A percentile compares a stretch with the other conserved stretches of the same genome.
phyloP scores from a whole-genome alignment of 208 protist genomes.

The Leishmania major region DNA sequence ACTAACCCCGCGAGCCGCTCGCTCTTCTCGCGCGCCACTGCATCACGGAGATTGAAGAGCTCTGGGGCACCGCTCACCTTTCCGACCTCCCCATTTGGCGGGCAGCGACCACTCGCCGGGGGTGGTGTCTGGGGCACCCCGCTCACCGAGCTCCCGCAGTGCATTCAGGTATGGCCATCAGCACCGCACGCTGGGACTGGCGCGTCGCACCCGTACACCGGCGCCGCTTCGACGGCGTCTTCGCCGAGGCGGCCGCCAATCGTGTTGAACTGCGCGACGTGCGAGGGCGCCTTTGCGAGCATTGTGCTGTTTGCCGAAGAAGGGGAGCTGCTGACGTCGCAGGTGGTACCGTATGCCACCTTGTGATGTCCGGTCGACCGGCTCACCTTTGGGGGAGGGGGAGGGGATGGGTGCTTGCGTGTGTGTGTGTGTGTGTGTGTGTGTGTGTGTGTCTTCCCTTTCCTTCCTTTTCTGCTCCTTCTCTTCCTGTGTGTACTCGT shows the following conservation, averaged over 20 bases:
- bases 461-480: background rate
- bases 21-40: background rate
- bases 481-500: background rate
- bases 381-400: background rate
- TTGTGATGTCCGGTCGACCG: background rate
- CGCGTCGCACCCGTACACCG: background rate
- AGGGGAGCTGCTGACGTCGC: constrained; percentile 17
- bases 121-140: constrained; percentile 20
- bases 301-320: constrained; percentile 47
- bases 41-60: background rate
- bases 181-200: background rate
- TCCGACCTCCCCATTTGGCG: background rate
- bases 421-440: background rate
- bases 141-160: constrained; percentile 14
- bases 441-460: background rate
- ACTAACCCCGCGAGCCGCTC: background rate
- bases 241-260: constrained; percentile 17
- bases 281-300: constrained; percentile 58
- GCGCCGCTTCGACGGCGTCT: background rate
- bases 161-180: constrained; percentile 22
- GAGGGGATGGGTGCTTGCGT: background rate
- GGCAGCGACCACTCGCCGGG: background rate
- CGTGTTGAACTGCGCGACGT: constrained; percentile 62
- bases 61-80: background rate
- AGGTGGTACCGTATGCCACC: constrained; percentile 14